Conservation (phyloP, 2,329 filamentous ascomycete genomes). For the Pseudophaeomoniella oleicola region DNA sequence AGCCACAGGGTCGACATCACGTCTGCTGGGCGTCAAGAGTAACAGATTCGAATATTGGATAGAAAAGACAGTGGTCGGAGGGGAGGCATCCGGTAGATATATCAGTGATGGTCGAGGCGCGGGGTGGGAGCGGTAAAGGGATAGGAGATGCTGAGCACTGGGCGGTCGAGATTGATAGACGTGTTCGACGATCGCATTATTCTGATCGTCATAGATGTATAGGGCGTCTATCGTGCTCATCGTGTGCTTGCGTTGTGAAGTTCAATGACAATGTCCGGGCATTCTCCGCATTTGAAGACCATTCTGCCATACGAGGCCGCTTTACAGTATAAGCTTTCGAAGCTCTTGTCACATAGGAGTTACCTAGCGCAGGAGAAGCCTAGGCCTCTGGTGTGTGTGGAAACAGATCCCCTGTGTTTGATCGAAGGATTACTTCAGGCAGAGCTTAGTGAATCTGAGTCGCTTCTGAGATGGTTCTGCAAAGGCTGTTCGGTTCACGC, state of each 20-base stretch:
- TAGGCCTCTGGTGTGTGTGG: too few relatives aligned
- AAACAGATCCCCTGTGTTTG: too few relatives aligned
- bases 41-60: constrained; percentile 76
- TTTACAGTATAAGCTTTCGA: too few relatives aligned
- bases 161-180: constrained; percentile 73
- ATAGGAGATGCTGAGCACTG: constrained; percentile 59
- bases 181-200: constrained; percentile 75
- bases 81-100: constrained; percentile 67
- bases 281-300: too few relatives aligned
- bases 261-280: too few relatives aligned
- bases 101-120: constrained; percentile 71
- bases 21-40: constrained; percentile 70
- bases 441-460: too few relatives aligned
- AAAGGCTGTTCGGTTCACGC: not conserved
- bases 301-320: too few relatives aligned
- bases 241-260: too few relatives aligned
- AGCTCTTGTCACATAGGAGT: too few relatives aligned
- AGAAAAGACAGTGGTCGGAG: constrained; percentile 78
- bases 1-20: constrained; percentile 76
- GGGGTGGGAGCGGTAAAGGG: constrained; percentile 74
- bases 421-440: too few relatives aligned
- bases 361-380: too few relatives aligned
- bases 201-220: constrained; percentile 93
- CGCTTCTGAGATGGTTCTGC: not conserved
- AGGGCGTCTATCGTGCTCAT: constrained; percentile 83